Conservation (phyloP, 495 filamentous ascomycete genomes). For the Tuber brumale region DNA sequence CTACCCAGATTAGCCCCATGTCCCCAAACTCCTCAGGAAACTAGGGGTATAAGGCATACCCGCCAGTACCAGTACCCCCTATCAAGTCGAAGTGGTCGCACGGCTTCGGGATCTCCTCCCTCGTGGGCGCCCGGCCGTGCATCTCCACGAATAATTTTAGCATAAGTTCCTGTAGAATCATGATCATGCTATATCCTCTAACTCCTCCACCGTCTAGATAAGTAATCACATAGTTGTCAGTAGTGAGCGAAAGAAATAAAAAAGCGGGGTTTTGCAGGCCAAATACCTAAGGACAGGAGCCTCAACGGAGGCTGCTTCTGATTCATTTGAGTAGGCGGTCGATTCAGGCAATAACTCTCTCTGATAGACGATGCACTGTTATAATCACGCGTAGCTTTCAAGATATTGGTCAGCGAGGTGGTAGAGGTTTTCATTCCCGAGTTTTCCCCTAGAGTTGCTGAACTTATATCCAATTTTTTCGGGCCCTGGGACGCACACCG, state of each 20-base stretch:
- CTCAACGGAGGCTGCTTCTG: slow-evolving; percentile 64
- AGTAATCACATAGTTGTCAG: not conserved
- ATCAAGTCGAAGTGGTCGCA: slow-evolving; percentile 78
- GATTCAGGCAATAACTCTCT: slow-evolving; percentile 5
- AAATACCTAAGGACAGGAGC: slow-evolving; percentile 84
- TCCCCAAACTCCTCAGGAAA: not conserved
- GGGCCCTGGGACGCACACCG: not conserved
- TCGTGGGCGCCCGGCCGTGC: slow-evolving; percentile 38
- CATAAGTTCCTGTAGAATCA: slow-evolving; percentile 64
- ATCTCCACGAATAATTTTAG: slow-evolving; percentile 69
- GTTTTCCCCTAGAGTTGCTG: not conserved
- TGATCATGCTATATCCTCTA: slow-evolving; percentile 90
- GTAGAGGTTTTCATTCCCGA: not conserved
- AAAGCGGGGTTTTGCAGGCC: slow-evolving; percentile 19
- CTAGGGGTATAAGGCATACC: slow-evolving; percentile 37
- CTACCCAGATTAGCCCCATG: slow-evolving; percentile 19
- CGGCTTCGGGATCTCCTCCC: slow-evolving; percentile 64
- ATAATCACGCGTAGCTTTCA: slow-evolving; percentile 19
- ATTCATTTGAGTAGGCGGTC: slow-evolving; percentile 19
- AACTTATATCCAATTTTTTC: not conserved
- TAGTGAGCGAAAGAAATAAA: slow-evolving; percentile 5
- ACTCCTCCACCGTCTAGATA: slow-evolving; percentile 88
- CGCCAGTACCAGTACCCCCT: slow-evolving; percentile 65
- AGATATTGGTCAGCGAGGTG: not conserved
- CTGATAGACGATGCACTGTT: slow-evolving; percentile 9